Evolutionary conservation across 495 filamentous ascomycete species (phyloP), one percentile per base, ranked within the genome.

Genomic region (Podospora pseudocomata): DNA sequence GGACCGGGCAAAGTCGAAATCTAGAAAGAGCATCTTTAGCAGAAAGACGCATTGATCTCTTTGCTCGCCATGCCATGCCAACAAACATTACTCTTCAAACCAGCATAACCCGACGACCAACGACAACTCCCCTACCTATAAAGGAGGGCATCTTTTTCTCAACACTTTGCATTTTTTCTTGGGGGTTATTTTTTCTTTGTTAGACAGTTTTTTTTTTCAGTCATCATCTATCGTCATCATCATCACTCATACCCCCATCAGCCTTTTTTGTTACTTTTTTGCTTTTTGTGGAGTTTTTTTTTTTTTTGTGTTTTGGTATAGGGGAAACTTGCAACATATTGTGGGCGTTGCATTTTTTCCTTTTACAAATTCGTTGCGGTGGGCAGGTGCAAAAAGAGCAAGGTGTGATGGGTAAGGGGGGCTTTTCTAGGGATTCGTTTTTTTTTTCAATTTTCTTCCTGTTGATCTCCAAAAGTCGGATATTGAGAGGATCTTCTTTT

Each of bases 1-100:
- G 58, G 69, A 76, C 28, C 72, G 80, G 20, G 80, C 79, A 60
- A 84, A 84, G 69, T 85, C 82, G 4, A 81, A 74, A 65, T 76
- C 81, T 26, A 73, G 82, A 56, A 80, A 77, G 55, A 71, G 75
- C 26, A 76, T 85, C 64, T 85, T 85, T 71, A 70, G 77, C 65
- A 78, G 73, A 54, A 79, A 74, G 67, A 67, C 61, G 28, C 58
- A 71, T 56, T 57, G 5, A 65, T 61, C 61, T 32, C 6, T 16
- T 16, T 20, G 30, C 19, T 60, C 19, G 15, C n/a, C 61, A 49
- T 32, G 28, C 23, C 23, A 2, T 23, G 23, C 23, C 30, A 54
- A 26, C 53, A 28, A 28, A 16, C 23, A 4, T 28, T 5, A 54
- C 39, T 11, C 39, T 62, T 59, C 64, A 66, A 39, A 57, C n/a